These are phyloP conservation scores for Fraxinus nigra DNA, from an alignment of 305 asterid genomes.

Conservation along the genomic window DNA sequence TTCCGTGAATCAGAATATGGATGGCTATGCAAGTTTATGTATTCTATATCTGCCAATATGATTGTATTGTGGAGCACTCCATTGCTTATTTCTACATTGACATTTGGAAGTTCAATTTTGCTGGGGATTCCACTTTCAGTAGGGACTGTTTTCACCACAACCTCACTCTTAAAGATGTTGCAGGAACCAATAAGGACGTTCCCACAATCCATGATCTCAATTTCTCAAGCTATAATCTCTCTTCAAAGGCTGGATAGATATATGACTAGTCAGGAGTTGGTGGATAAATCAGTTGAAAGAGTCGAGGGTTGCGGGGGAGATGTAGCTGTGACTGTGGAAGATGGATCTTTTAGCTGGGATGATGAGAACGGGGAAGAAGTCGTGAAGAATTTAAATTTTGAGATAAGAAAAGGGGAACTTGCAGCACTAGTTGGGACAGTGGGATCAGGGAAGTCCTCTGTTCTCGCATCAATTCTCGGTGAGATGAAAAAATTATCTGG, in stretches of 20 bases:
- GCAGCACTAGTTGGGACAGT: conserved; percentile 90
- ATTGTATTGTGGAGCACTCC: conserved; percentile 86
- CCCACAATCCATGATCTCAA: conserved; percentile 90
- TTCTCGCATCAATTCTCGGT: conserved; percentile 80
- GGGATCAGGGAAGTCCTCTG: conserved; percentile 93
- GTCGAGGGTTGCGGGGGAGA: conserved; percentile 52
- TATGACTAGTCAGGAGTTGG: conserved; percentile 82
- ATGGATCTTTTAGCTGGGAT: conserved; percentile 80
- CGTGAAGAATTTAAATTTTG: conserved; percentile 51
- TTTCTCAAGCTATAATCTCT: conserved; percentile 88
- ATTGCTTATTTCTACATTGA: conserved; percentile 52
- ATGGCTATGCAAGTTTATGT: conserved; percentile 74
- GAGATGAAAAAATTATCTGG: conserved; percentile 89
- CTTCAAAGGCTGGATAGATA: conserved; percentile 73
- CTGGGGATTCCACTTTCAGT: conserved; percentile 71
- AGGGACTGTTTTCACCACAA: conserved; percentile 78
- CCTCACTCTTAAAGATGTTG: conserved; percentile 69
- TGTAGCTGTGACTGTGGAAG: conserved; percentile 62
- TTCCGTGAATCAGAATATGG: conserved; percentile 60
- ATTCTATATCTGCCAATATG: conserved; percentile 57
- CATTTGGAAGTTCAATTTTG: conserved; percentile 67
- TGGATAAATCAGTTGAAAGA: conserved; percentile 62
- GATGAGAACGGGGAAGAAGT: conserved; percentile 64
- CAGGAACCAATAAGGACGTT: conserved; percentile 90
- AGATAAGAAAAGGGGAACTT: conserved; percentile 68